A percentile compares a stretch with the other conserved stretches of the same genome.
Conservation (phyloP, 176 grass and related monocot species). For the Cymbopogon citratus region DNA sequence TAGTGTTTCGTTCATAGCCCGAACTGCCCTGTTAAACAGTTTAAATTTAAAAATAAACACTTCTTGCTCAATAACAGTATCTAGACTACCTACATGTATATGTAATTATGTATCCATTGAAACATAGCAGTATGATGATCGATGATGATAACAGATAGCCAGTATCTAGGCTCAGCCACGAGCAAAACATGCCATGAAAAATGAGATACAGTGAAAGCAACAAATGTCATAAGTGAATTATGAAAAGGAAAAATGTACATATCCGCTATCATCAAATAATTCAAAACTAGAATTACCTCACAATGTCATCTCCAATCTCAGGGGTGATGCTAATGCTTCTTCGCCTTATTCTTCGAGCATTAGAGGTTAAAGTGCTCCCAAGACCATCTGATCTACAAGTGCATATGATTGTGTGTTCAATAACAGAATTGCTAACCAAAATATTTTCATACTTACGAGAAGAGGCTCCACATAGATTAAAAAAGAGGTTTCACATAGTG, state of each 20-base stretch:
- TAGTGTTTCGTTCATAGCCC: conserved; percentile 98
- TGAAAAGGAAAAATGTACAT: background rate
- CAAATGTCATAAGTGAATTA: conserved; percentile 1
- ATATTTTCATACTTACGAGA: conserved; percentile 16
- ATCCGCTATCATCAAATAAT: conserved; percentile 4
- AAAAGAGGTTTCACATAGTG: background rate
- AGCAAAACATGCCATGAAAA: background rate
- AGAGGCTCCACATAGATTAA: background rate
- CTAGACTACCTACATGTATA: background rate
- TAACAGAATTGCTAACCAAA: conserved; percentile 1
- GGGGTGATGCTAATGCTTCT: conserved; percentile 99
- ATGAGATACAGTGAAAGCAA: conserved; percentile 24
- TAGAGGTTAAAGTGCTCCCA: conserved; percentile 53
- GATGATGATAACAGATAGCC: conserved; percentile 14
- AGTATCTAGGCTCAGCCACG: conserved; percentile 5
- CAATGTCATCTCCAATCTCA: conserved; percentile 98
- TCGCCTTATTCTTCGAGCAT: conserved; percentile 72
- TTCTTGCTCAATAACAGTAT: conserved; percentile 10
- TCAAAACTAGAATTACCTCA: conserved; percentile 62
- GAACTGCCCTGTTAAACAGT: conserved; percentile 73
- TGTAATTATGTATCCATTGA: background rate
- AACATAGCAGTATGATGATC: background rate
- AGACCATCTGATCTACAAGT: conserved; percentile 83
- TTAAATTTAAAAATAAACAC: conserved; percentile 31
- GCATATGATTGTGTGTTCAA: conserved; percentile 10